Base-by-base conservation (phyloP, 2,329 filamentous ascomycete species). In the Hortaea sp. region DNA sequence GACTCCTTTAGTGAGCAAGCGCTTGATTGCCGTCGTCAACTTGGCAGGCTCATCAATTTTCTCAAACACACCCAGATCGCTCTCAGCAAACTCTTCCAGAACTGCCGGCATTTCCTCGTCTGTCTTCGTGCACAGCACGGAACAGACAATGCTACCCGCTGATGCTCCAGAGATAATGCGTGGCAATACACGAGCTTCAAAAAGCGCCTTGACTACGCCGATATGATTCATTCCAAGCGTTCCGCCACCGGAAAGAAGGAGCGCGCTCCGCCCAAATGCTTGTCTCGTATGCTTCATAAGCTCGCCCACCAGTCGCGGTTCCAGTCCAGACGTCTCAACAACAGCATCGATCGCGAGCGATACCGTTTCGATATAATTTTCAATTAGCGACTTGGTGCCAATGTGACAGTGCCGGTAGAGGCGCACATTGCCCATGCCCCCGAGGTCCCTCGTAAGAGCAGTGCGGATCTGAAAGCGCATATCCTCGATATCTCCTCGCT, bases 171-270 rank as follows among this genome's bases (percentile, higher is more conserved):
- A 94, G 43, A 94, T 86, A 61, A 94, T 89, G 41, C 87, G 81
- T 3, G 88, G 88, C 2, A 95, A 73, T 9, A 94, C 72, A 6
- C 78, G 77, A 3, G 78, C 75, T 58, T 92, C 81, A 63, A 82
- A 88, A 2, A 95, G 72, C 4, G 83, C 77, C 64, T 94, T 94
- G 45, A 94, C 70, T 2, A 95, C 88, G 1, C 88, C 88, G 45
- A 94, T 84, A 62, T 95, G 88, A 49, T 85, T 85, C 85, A 95
- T 94, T 37, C 88, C 88, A 66, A 94, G 88, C 0, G 88, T 92
- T 1, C 84, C 88, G 2, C 88, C 88, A 6, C 88, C 88, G 4
- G 88, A 94, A 7, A 95, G 71, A 7, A 94, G 71, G 43, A 95
- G 69, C 0, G 87, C 88, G 52, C 83, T 92, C 51, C 88, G 77